Evolutionary conservation across 129 eudicot genomes (phyloP).

Genomic region (Logfia minima): DNA sequence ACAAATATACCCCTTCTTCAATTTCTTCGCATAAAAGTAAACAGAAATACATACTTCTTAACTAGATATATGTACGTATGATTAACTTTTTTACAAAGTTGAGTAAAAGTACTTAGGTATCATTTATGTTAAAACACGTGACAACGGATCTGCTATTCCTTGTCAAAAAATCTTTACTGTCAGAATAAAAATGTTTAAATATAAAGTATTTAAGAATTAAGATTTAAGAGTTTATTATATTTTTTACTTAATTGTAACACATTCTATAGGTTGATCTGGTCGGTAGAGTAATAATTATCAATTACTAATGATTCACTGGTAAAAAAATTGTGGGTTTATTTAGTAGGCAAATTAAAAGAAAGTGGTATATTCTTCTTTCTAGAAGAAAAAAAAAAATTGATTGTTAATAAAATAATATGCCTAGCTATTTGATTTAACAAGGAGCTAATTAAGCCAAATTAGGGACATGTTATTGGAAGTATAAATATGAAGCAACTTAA

Average conservation of each 20-base stretch:
- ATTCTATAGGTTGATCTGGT: background rate
- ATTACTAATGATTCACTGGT: background rate
- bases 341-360: background rate
- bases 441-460: background rate
- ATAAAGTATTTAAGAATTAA: too few species aligned
- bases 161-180: too few species aligned
- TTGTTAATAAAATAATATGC: background rate
- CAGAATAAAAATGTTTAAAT: too few species aligned
- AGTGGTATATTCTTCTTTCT: background rate
- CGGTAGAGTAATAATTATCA: background rate
- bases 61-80: background rate
- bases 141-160: background rate
- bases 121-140: background rate
- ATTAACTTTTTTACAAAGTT: background rate
- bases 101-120: background rate
- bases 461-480: background rate
- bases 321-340: background rate
- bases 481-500: too few species aligned
- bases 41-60: background rate
- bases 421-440: background rate
- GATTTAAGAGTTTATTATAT: too few species aligned
- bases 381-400: background rate
- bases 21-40: slow-evolving; percentile 37
- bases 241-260: background rate
- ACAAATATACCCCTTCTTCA: slow-evolving; percentile 9